A percentile compares a stretch with the other conserved stretches of the same genome.
phyloP scores from a whole-genome alignment of 345 rosid species.

The Rhodomyrtus tomentosa region DNA sequence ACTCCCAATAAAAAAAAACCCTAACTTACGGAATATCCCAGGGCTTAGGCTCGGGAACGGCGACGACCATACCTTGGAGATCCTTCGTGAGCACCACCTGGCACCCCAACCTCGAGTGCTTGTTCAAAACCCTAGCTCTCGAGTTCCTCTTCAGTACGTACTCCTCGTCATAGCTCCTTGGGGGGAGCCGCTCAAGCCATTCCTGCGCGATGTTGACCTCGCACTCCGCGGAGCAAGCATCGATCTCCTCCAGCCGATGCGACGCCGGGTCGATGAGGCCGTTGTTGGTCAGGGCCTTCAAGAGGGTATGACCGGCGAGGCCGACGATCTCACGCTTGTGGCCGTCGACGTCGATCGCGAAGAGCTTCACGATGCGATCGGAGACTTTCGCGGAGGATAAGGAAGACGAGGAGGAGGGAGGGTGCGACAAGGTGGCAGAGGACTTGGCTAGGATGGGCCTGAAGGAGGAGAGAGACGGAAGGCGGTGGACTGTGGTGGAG shows the following conservation, averaged over 20 bases:
- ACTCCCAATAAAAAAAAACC: neutral
- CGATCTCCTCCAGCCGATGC: conserved; percentile 90
- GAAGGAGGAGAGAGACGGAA: conserved; percentile 31
- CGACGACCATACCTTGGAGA: conserved; percentile 97
- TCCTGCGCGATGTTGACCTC: conserved; percentile 98
- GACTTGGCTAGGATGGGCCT: conserved; percentile 21
- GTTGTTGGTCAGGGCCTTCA: conserved; percentile 54
- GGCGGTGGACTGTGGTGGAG: conserved; percentile 52
- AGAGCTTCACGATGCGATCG: conserved; percentile 84
- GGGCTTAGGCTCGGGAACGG: conserved; percentile 92
- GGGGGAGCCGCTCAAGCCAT: conserved; percentile 80
- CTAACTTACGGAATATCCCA: conserved; percentile 82
- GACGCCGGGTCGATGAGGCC: conserved; percentile 89
- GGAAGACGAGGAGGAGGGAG: conserved; percentile 20
- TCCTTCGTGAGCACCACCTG: conserved; percentile 71
- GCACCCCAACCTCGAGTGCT: conserved; percentile 83
- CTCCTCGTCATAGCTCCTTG: conserved; percentile 90
- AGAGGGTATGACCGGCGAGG: conserved; percentile 83
- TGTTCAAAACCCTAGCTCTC: conserved; percentile 75
- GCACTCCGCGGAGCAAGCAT: conserved; percentile 97
- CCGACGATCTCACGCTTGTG: conserved; percentile 64
- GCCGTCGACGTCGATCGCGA: conserved; percentile 72
- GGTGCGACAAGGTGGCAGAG: conserved; percentile 39
- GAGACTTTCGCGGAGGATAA: conserved; percentile 53
- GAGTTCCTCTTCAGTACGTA: conserved; percentile 74